Base-by-base conservation (phyloP, 2,329 filamentous ascomycete genomes). In the Penicillium sp. region DNA sequence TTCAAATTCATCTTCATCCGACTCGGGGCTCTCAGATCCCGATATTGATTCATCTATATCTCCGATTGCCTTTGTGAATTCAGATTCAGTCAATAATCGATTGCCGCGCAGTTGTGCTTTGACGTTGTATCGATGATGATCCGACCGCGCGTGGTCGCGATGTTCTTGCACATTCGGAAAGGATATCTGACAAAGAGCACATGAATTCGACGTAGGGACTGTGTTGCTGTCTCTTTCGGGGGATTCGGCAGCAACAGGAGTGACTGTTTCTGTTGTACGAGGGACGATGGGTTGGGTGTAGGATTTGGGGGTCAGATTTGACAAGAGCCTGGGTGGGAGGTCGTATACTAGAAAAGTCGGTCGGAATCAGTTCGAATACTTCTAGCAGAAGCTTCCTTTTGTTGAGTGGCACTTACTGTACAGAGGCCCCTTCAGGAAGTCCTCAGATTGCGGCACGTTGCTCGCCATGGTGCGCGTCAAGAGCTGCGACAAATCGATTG, bases 11-110 rank as follows among this genome's bases (percentile, higher is more conserved):
- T 89, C 87, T 0, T 87, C 84, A 7, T 92, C 89, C 0, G 83
- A 85, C 52, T 87, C 85, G 1, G 85, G 83, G 1, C 84, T 86
- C 52, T 91, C 87, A 8, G 80, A 82, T 30, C 86, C 84, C 1
- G 91, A 96, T 14, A 95, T 94, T 1, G 94, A 97, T 77, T 99
- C 93, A 64, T 97, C 90, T 33, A 99, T 78, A 58, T 94, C 85
- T 35, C 86, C 90, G 7, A 97, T 81, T 6, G 97, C 80, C 68
- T 87, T 90, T 69, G 94, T 90, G 63, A 99, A 99, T 33, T 96
- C 91, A 7, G 69, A 71, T 68, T 99, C 94, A 1, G 84, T 83
- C 1, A 97, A 87, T 0, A 89, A 74, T 9, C 81, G 81, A 57
- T 81, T 80, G 0, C 90, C 90, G 47, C 90, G 85, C 56, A 96